Conservation (phyloP, 2,329 filamentous ascomycete genomes). For the Alternaria sp. region DNA sequence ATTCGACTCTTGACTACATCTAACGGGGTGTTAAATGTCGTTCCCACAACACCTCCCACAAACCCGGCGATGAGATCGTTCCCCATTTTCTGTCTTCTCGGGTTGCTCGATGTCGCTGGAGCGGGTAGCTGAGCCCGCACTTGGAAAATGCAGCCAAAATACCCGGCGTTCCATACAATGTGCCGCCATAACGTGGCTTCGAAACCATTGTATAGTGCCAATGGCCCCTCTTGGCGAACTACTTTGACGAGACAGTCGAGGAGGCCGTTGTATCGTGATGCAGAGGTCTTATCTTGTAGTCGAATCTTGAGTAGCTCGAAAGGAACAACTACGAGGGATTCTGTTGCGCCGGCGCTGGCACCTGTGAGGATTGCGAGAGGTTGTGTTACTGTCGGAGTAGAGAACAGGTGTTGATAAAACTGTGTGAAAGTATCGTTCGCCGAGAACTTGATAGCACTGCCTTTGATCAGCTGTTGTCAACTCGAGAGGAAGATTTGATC, state of each 20-base stretch:
- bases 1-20: constrained; percentile 47
- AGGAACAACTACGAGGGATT: constrained; percentile 44
- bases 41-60: constrained; percentile 41
- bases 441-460: constrained; percentile 45
- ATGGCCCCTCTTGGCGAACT: constrained; percentile 34
- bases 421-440: constrained; percentile 40
- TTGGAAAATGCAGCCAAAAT: constrained; percentile 46
- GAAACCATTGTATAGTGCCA: constrained; percentile 44
- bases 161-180: constrained; percentile 46
- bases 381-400: constrained; percentile 31
- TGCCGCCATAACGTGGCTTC: constrained; percentile 45
- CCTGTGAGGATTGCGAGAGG: constrained; percentile 40
- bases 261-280: constrained; percentile 37
- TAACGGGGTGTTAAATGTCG: constrained; percentile 43
- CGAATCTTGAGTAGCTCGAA: constrained; percentile 45
- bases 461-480: neutral
- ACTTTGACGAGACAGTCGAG: constrained; percentile 42
- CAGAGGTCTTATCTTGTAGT: constrained; percentile 40
- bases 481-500: neutral
- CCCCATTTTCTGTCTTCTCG: constrained; percentile 34
- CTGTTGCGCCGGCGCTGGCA: constrained; percentile 40
- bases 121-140: constrained; percentile 35
- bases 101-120: constrained; percentile 22
- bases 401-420: constrained; percentile 38
- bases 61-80: constrained; percentile 43